Evolutionary conservation across 208 protist genomes (phyloP), one percentile per base, ranked within the genome.

Genomic region (Trypanosoma avium): DNA sequence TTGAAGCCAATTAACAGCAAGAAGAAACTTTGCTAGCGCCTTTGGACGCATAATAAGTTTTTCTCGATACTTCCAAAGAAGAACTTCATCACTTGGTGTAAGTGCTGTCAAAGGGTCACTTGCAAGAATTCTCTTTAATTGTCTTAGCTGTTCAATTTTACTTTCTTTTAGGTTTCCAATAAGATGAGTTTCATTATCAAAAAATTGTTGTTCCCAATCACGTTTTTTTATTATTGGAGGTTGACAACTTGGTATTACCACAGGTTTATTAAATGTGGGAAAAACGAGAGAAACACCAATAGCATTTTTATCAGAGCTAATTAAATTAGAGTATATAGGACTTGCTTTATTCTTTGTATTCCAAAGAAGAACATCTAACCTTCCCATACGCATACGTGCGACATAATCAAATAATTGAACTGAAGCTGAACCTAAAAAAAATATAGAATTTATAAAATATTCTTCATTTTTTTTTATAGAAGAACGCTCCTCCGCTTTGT

Each of bases 1-100:
- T 43, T 78, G 66, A n/a, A 80, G 19, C 86, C 84, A 96, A 63
- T 82, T 67, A 22, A 95, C 82, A 6, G 75, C 70, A 21, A 75
- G 67, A 10, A 97, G 60, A 52, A 95, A 87, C 29, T 93, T 96
- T 1, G 83, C 55, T 62, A 97, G 66, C 0, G 80, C 84, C 19
- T 72, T 79, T 32, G 89, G 86, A 29, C 77, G 58, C 0, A 56
- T 56, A 10, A 90, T 17, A 6, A 90, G 68, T 9, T 82, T 54
- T 38, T 89, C 65, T 9, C 84, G 76, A 49, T 86, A 84, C 46
- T 79, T 76, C 86, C 84, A 95, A 17, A 97, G 19, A 8, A 92
- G 67, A 0, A 73, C 64, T 35, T 89, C 86, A 57, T 97, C 89
- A 22, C 68, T 74, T 21, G 36, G 19, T 5, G 64, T 83, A 1